Percentiles rank a stretch among this genome's conserved stretches.
Evolutionary conservation across 2,329 filamentous ascomycete species (phyloP).

Genomic region (Cladosporium colombiae): DNA sequence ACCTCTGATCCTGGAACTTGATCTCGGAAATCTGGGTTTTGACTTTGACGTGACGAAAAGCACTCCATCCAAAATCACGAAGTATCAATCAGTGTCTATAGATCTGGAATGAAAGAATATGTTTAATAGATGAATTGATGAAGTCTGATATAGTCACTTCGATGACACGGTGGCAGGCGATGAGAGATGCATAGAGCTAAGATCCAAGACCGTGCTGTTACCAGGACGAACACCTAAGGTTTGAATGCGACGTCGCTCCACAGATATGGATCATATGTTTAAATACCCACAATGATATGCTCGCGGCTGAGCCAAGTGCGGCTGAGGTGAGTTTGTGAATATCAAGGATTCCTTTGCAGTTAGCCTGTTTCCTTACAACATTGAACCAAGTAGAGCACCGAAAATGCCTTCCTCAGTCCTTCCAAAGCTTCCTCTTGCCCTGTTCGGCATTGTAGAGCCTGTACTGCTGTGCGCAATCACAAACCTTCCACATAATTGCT

Average conservation of each 20-base stretch:
- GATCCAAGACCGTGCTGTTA: neutral
- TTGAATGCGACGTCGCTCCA: neutral
- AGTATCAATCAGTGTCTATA: too few species aligned
- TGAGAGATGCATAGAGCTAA: neutral
- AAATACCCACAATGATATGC: neutral
- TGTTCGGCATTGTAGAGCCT: slow-evolving; percentile 27
- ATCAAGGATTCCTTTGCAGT: neutral
- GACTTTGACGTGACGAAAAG: too few species aligned
- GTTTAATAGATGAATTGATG: neutral
- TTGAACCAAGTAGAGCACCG: neutral
- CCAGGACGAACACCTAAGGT: neutral
- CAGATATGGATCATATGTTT: neutral
- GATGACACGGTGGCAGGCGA: neutral
- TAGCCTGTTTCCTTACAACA: neutral
- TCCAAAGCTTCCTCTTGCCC: slow-evolving; percentile 21
- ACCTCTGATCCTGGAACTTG: too few species aligned
- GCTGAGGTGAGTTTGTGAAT: neutral
- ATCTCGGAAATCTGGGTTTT: too few species aligned
- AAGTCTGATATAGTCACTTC: neutral
- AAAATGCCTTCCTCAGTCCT: slow-evolving; percentile 22
- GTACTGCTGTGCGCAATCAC: slow-evolving; percentile 20
- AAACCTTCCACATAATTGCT: neutral
- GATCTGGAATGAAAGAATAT: neutral
- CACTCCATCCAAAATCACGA: too few species aligned
- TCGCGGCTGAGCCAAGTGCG: neutral